Conservation (phyloP, 176 grass and related monocot species). For the Eleusine coracana region DNA sequence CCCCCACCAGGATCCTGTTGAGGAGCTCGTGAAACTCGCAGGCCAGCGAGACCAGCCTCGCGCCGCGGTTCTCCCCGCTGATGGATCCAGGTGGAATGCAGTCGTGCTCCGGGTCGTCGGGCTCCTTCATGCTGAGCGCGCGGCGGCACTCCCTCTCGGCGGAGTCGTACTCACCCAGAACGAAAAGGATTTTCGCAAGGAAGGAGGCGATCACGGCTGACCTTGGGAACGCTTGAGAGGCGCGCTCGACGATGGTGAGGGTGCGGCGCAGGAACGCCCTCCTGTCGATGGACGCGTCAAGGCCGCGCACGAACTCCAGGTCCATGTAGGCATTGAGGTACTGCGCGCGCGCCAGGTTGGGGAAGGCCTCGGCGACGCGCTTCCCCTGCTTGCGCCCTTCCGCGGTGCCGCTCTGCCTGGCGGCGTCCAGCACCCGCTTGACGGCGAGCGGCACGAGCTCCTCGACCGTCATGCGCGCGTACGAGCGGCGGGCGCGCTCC, state of each 20-base stretch:
- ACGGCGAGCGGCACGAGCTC: neutral
- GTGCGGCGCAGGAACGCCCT: slow-evolving; percentile 38
- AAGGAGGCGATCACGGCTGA: slow-evolving; percentile 36
- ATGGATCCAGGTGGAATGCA: slow-evolving; percentile 37
- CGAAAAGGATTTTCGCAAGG: slow-evolving; percentile 28
- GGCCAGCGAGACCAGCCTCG: neutral
- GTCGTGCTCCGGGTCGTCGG: slow-evolving; percentile 24
- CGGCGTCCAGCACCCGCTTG: neutral
- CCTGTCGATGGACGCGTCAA: slow-evolving; percentile 43
- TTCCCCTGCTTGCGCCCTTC: neutral
- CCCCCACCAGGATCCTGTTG: neutral
- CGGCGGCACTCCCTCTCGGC: slow-evolving; percentile 39
- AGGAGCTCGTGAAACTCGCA: slow-evolving; percentile 26
- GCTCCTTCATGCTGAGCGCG: slow-evolving; percentile 1
- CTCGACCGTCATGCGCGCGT: neutral
- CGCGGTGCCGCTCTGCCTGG: neutral
- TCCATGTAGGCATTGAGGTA: slow-evolving; percentile 38
- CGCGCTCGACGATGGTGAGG: neutral
- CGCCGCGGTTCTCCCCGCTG: slow-evolving; percentile 3
- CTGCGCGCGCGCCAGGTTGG: slow-evolving; percentile 20
- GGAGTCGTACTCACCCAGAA: slow-evolving; percentile 33
- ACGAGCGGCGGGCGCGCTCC: neutral
- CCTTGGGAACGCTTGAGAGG: neutral
- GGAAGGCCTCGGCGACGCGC: slow-evolving; percentile 16
- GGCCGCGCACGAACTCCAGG: slow-evolving; percentile 28